phyloP scores from a whole-genome alignment of 139 green algal species.

The Closterium sp. region DNA sequence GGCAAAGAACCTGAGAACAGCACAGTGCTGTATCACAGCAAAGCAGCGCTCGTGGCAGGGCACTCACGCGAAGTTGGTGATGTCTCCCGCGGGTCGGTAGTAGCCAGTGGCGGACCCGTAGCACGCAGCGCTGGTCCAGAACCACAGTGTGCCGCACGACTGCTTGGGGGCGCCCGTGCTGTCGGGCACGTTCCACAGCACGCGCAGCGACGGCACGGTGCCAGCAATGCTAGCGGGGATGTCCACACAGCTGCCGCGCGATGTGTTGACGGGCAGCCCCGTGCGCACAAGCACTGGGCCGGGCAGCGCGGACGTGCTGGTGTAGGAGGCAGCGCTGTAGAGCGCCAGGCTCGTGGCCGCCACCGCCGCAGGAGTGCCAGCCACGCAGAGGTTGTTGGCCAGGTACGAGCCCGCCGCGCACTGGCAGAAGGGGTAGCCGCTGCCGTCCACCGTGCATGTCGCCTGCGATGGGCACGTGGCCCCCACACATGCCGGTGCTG shows the following conservation, averaged over 20 bases:
- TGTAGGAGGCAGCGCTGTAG: neutral
- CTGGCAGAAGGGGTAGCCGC: neutral
- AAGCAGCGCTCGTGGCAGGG: neutral
- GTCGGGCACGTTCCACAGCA: constrained; percentile 1
- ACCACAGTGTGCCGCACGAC: neutral
- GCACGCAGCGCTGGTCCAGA: neutral
- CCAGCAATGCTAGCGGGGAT: neutral
- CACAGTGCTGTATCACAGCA: too few species aligned
- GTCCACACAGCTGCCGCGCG: neutral
- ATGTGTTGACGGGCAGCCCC: neutral
- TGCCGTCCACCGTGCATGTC: neutral
- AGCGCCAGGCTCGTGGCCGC: neutral
- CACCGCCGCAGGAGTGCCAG: neutral
- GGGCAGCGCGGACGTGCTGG: neutral
- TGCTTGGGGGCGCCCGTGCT: neutral
- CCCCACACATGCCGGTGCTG: neutral
- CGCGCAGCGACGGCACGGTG: neutral
- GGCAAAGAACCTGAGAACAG: neutral
- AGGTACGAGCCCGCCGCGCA: neutral
- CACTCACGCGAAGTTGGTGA: neutral
- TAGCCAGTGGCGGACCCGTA: neutral
- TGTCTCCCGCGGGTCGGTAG: neutral
- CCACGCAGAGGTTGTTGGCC: neutral
- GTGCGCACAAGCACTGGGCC: neutral
- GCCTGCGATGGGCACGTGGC: neutral